Base-by-base conservation (phyloP, 108 stramenopile species). In the Fragilaria radians region DNA sequence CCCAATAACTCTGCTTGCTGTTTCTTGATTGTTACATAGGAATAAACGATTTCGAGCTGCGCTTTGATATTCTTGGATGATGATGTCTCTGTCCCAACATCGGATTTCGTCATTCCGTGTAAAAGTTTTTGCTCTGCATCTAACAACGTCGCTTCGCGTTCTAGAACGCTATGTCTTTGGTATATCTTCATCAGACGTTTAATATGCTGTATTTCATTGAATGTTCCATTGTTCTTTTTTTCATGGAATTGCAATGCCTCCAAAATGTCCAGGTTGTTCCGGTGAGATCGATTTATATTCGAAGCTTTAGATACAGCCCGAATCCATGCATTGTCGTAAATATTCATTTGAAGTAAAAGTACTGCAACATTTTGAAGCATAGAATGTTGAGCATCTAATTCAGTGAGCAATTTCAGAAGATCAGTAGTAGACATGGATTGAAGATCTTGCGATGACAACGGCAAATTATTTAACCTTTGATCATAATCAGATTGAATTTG, bases 1-100 rank as follows among this genome's bases (percentile, higher is more conserved):
- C 58, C 58, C 2, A 45, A 1, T 4, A 45, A 27, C 18, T 27
- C 1, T 2, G 42, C 2, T 26, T 46, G 36, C 24, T 59, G 1
- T 24, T 46, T 36, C 25, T 59, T 32, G 3, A 59, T 3, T 1
- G 58, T 46, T 22, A 46, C 11, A 1, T 25, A 27, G 2, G 2
- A 3, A 27, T 59, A 59, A 3, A 59, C 47, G 45, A 27, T 46
- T 45, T 32, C 45, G n/a, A 59, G 36, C 36, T 7, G 7, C 36
- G 7, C 36, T 14, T 42, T 42, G 5, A n/a, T 23, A 24, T n/a
- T 50, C 27, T 25, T 54, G 28, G 22, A 18, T 21, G 25, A 27
- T 29, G 26, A 17, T 28, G 9, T 4, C 27, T 54, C 29, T 54
- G 27, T 18, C 24, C 18, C 29, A 28, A 5, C 36, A 14, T 42